Percentiles rank a stretch among this genome's conserved stretches.
These are phyloP conservation scores for Chrysochromulina parva DNA, from an alignment of 78 protist species.

Conservation along the genomic window DNA sequence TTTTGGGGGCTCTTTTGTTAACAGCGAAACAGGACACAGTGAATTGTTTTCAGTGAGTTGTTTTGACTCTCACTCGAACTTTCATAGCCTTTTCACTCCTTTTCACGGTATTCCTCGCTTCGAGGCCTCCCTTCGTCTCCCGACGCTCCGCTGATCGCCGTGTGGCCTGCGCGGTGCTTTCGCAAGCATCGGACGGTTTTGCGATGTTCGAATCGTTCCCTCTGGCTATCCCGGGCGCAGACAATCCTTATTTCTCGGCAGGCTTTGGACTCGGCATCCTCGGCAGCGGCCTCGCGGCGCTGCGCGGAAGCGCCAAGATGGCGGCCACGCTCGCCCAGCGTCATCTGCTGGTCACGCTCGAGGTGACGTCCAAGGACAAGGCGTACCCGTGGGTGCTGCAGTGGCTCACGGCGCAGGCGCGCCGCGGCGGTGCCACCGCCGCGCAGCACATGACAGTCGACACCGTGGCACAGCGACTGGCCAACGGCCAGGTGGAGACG, in stretches of 20 bases:
- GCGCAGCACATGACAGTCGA: slow-evolving; percentile 22
- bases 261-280: not conserved
- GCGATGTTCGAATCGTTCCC: too few relatives aligned
- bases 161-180: too few relatives aligned
- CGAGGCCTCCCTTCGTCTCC: too few relatives aligned
- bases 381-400: slow-evolving; percentile 41
- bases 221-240: not conserved
- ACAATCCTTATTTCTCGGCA: slow-evolving; percentile 14
- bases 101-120: too few relatives aligned
- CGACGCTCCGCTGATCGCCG: too few relatives aligned
- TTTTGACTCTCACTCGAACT: too few relatives aligned
- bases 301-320: not conserved
- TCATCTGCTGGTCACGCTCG: not conserved
- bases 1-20: too few relatives aligned
- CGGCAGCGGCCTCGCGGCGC: not conserved
- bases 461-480: not conserved
- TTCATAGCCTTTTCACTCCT: too few relatives aligned
- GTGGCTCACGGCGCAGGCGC: not conserved
- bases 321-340: not conserved
- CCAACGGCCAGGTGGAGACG: not conserved
- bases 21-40: too few relatives aligned
- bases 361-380: slow-evolving; percentile 33
- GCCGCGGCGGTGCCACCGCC: not conserved
- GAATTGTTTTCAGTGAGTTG: too few relatives aligned
- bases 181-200: too few relatives aligned